Base-by-base conservation (phyloP, 2,329 filamentous ascomycete species). In the Xylariaceae sp. region DNA sequence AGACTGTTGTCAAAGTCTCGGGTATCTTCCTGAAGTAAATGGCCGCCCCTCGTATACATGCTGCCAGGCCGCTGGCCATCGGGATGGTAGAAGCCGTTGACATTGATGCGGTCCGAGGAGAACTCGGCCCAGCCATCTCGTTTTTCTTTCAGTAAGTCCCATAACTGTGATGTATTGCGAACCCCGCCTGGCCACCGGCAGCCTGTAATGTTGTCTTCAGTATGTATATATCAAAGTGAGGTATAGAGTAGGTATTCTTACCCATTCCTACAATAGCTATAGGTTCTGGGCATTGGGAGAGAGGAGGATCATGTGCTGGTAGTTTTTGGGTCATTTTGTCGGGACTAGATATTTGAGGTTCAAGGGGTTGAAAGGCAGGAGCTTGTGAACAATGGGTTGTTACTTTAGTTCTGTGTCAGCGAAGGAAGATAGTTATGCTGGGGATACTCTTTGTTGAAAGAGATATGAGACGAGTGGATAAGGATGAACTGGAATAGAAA, bases 1-100 rank as follows among this genome's bases (percentile, higher is more conserved):
- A 72, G 70, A 9, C 33, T 18, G 4, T 61, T 42, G 40, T 72
- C 68, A n/a, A 65, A 65, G 6, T 39, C 9, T 5, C 59, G 47
- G 3, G 60, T 23, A 24, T 70, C 62, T 30, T 66, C 58, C 1
- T 60, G 41, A 1, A 69, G 39, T 11, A 69, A 57, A 46, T 66
- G 59, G 6, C 52, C 62, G 1, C 62, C 62, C 1, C 20, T 40
- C 0, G 53, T 48, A 13, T 21, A 35, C 27, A 58, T 53, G 18
- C 40, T 54, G 6, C 59, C 52, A 2, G 57, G 42, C 1, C 59
- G 50, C 10, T 50, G 40, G 6, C 23, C 40, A 24, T 50, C 45
- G 18, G 33, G 55, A 18, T 57, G 54, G 15, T 50, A 50, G 20
- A 36, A 50, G 11, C 44, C 50, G 24, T 57, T 26, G 2, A 46